A percentile compares a stretch with the other conserved stretches of the same genome.
Evolutionary conservation across 805 yeast genomes (phyloP).

Genomic region (Candida saitoana): DNA sequence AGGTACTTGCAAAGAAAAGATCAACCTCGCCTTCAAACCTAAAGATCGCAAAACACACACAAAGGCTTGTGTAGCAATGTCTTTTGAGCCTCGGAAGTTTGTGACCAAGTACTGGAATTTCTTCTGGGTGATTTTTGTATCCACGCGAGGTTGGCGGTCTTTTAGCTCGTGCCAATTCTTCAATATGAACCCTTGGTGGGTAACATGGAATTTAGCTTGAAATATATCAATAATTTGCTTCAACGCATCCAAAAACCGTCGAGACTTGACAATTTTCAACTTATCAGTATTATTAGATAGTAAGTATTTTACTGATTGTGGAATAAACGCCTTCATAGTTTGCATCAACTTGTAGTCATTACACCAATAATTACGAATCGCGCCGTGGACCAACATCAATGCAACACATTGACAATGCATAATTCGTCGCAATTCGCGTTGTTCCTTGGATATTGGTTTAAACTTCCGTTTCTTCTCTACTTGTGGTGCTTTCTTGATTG

Average conservation of each 20-base stretch:
- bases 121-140: constrained; percentile 27
- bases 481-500: constrained; percentile 14
- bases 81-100: constrained; percentile 63
- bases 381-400: constrained; percentile 63
- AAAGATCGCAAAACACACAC: constrained; percentile 69
- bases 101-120: constrained; percentile 43
- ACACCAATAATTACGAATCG: constrained; percentile 71
- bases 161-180: constrained; percentile 32
- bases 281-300: constrained; percentile 23
- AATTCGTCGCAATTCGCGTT: constrained; percentile 46
- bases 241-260: constrained; percentile 75
- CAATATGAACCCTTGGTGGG: constrained; percentile 32
- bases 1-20: constrained; percentile 86
- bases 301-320: constrained; percentile 39
- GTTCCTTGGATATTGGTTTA: constrained; percentile 48
- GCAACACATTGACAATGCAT: constrained; percentile 59
- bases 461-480: constrained; percentile 22
- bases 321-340: constrained; percentile 43
- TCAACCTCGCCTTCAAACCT: constrained; percentile 67
- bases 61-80: constrained; percentile 83
- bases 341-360: constrained; percentile 42
- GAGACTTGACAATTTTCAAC: constrained; percentile 43
- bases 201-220: constrained; percentile 50
- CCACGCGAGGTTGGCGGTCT: constrained; percentile 18
- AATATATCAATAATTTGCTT: constrained; percentile 62